phyloP scores from a whole-genome alignment of 1,139 yeast genomes.

The Pichia cactophila region DNA sequence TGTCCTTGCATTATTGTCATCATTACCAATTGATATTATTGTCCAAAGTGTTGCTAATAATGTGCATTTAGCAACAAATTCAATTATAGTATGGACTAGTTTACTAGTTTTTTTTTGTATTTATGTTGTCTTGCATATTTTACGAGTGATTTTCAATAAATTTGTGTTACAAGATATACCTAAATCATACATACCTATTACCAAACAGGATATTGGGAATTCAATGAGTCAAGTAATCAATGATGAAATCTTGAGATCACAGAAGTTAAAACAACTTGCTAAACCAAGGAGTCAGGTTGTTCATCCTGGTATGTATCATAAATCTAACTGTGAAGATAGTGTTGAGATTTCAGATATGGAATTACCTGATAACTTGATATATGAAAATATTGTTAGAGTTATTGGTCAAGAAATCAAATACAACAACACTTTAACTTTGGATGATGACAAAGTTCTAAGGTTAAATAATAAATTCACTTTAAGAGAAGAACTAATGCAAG shows the following conservation, averaged over 20 bases:
- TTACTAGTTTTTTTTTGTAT: constrained; percentile 51
- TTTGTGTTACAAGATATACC: constrained; percentile 70
- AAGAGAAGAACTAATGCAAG: constrained; percentile 33
- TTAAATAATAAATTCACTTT: constrained; percentile 41
- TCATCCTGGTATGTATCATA: constrained; percentile 60
- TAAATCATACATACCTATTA: constrained; percentile 57
- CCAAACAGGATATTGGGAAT: constrained; percentile 55
- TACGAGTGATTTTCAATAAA: constrained; percentile 52
- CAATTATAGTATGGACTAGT: constrained; percentile 60
- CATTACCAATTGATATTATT: constrained; percentile 47
- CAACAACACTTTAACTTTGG: constrained; percentile 35
- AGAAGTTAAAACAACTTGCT: constrained; percentile 41
- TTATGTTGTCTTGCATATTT: constrained; percentile 36
- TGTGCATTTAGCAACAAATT: constrained; percentile 37
- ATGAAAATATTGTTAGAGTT: constrained; percentile 55
- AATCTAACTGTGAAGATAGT: constrained; percentile 31
- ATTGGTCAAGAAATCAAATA: constrained; percentile 46
- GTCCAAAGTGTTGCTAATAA: constrained; percentile 39
- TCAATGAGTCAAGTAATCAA: constrained; percentile 38
- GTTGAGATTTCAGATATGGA: constrained; percentile 6
- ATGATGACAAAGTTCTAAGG: constrained; percentile 30
- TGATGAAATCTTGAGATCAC: constrained; percentile 39
- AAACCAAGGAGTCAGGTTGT: constrained; percentile 44
- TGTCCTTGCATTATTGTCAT: constrained; percentile 36
- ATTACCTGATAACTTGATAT: constrained; percentile 51